These are phyloP conservation scores for Hamigera avellanea DNA, from an alignment of 495 filamentous ascomycete genomes.

Conservation along the genomic window DNA sequence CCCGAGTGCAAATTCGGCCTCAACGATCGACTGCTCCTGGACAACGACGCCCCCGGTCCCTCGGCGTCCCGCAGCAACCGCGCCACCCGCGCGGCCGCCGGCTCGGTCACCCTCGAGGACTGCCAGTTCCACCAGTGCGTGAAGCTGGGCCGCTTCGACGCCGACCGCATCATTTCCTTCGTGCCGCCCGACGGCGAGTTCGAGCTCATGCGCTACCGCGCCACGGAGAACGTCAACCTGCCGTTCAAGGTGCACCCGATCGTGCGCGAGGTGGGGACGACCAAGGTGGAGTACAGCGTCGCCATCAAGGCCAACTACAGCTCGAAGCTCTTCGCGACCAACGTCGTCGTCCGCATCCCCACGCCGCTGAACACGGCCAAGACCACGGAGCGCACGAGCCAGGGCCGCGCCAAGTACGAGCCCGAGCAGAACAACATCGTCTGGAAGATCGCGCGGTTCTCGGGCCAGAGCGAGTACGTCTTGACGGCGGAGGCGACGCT, in stretches of 20 bases:
- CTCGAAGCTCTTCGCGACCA: constrained; percentile 91
- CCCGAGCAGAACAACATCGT: constrained; percentile 96
- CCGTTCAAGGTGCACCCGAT: constrained; percentile 99
- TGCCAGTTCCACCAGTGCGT: constrained; percentile 99
- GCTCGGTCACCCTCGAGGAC: constrained; percentile 92
- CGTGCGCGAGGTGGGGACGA: constrained; percentile 92
- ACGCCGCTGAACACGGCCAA: constrained; percentile 94
- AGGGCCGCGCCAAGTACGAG: constrained; percentile 98
- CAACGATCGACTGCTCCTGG: constrained; percentile 88
- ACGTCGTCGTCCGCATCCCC: constrained; percentile 90
- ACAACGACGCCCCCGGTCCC: constrained; percentile 51
- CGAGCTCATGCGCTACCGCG: constrained; percentile 97
- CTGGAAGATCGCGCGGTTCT: constrained; percentile 97
- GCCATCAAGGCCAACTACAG: constrained; percentile 96
- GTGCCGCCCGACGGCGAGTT: constrained; percentile 97
- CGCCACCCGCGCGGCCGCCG: constrained; percentile 87
- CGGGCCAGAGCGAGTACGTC: constrained; percentile 89
- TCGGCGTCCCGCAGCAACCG: constrained; percentile 12
- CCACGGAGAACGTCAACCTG: constrained; percentile 98
- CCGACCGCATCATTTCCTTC: constrained; percentile 95
- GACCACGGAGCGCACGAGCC: constrained; percentile 85
- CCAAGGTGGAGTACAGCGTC: constrained; percentile 97
- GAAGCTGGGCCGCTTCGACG: constrained; percentile 93
- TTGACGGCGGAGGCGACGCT: constrained; percentile 87
- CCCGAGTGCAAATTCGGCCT: constrained; percentile 99